phyloP scores from a whole-genome alignment of 1,284 basidiomycete genomes.

The Boletellus deceptivus region DNA sequence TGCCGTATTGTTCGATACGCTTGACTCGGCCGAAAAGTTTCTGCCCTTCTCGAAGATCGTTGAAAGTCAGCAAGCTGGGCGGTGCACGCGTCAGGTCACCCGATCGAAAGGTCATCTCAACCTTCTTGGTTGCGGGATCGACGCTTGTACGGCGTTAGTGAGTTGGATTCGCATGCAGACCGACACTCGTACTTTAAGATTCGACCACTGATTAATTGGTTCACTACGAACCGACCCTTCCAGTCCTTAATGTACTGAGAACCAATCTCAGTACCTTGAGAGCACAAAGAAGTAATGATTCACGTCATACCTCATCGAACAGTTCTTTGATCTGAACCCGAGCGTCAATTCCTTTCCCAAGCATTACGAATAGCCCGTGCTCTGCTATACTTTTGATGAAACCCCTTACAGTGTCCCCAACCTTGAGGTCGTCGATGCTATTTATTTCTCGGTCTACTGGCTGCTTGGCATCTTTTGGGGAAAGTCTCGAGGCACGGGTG shows the following conservation, averaged over 20 bases:
- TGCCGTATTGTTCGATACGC: slow-evolving; percentile 83
- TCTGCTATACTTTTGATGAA: slow-evolving; percentile 88
- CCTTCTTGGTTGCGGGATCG: slow-evolving; percentile 65
- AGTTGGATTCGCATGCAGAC: slow-evolving; percentile 4
- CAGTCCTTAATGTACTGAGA: slow-evolving; percentile 91
- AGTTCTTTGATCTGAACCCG: slow-evolving; percentile 94
- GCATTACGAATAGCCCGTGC: slow-evolving; percentile 87
- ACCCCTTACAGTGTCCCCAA: slow-evolving; percentile 77
- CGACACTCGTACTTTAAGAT: slow-evolving; percentile 61
- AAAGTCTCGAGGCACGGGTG: slow-evolving; percentile 69
- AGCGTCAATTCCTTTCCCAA: slow-evolving; percentile 83
- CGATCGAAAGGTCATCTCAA: slow-evolving; percentile 86
- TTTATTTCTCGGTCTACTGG: slow-evolving; percentile 71
- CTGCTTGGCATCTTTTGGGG: slow-evolving; percentile 46
- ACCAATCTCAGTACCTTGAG: slow-evolving; percentile 12
- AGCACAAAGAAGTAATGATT: not conserved
- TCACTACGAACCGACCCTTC: slow-evolving; percentile 78
- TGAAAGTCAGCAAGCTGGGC: slow-evolving; percentile 44
- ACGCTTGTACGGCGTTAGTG: slow-evolving; percentile 47
- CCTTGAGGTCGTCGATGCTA: slow-evolving; percentile 63
- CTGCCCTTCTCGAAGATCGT: slow-evolving; percentile 71
- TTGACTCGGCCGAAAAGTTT: slow-evolving; percentile 76
- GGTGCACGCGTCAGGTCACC: slow-evolving; percentile 47
- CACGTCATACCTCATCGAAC: slow-evolving; percentile 71
- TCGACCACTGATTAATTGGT: slow-evolving; percentile 86